phyloP scores from a whole-genome alignment of 345 rosid genomes.

The Brassica cretica region DNA sequence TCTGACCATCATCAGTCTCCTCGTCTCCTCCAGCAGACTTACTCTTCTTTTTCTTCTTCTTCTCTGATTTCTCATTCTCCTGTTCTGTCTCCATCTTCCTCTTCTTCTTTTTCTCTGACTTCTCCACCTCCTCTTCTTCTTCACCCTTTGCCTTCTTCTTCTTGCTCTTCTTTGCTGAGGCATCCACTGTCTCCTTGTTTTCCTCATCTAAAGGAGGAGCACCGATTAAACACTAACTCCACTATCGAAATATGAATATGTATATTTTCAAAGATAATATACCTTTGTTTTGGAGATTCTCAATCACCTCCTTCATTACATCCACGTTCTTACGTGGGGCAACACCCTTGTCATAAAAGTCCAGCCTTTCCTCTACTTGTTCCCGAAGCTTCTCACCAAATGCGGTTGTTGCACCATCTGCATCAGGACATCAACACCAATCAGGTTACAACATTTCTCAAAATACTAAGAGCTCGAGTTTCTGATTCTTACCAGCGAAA shows the following conservation, averaged over 20 bases:
- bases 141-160: slow-evolving; percentile 34
- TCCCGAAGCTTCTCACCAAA: slow-evolving; percentile 94
- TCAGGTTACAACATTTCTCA: neutral
- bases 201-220: slow-evolving; percentile 29
- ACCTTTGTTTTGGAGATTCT: slow-evolving; percentile 55
- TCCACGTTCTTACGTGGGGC: slow-evolving; percentile 98
- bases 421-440: neutral
- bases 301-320: slow-evolving; percentile 88
- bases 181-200: slow-evolving; percentile 19
- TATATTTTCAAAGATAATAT: too few relatives aligned
- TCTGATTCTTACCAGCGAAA: slow-evolving; percentile 63
- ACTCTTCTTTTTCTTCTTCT: slow-evolving; percentile 38
- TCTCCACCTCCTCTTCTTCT: slow-evolving; percentile 10
- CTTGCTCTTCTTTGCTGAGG: slow-evolving; percentile 40
- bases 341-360: slow-evolving; percentile 94
- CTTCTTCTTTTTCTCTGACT: slow-evolving; percentile 38
- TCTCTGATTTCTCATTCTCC: slow-evolving; percentile 25
- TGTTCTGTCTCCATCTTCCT: slow-evolving; percentile 26
- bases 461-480: neutral
- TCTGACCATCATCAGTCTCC: slow-evolving; percentile 25
- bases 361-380: slow-evolving; percentile 93
- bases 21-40: slow-evolving; percentile 30
- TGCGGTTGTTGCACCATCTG: slow-evolving; percentile 59
- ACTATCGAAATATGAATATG: too few relatives aligned
- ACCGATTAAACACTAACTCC: too few relatives aligned